These are phyloP conservation scores for Rhododendron kiyosumense DNA, from an alignment of 148 eudicot species.

Conservation along the genomic window DNA sequence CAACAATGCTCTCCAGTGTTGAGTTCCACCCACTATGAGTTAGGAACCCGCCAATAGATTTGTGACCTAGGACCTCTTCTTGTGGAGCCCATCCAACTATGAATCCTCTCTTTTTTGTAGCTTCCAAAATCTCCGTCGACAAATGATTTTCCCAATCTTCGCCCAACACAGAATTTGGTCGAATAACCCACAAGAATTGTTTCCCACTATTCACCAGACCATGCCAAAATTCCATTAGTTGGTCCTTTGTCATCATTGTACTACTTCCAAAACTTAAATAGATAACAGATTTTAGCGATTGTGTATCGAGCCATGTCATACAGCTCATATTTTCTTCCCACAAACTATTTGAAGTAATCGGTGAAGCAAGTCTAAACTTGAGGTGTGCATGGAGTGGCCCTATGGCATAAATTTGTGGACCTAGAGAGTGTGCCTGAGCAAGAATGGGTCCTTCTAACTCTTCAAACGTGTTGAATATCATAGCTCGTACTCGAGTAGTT, in stretches of 20 bases:
- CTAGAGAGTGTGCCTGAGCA: neutral
- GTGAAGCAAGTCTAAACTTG: neutral
- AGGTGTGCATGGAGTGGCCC: neutral
- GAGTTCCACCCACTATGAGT: neutral
- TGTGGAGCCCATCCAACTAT: neutral
- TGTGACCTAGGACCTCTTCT: neutral
- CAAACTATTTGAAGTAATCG: neutral
- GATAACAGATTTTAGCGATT: neutral
- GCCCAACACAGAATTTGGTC: neutral
- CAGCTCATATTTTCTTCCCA: conserved; percentile 1
- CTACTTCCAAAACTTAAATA: neutral
- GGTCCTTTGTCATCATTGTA: neutral
- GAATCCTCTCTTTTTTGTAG: neutral
- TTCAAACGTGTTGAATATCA: conserved; percentile 7
- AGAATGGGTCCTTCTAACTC: conserved; percentile 2
- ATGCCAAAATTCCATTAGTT: neutral
- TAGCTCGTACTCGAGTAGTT: neutral
- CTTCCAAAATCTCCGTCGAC: neutral
- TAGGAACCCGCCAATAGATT: neutral
- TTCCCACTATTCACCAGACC: neutral
- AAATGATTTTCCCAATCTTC: neutral
- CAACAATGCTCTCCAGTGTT: neutral
- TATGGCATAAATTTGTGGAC: neutral
- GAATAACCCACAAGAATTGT: neutral
- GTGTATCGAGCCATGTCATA: neutral